A percentile compares a stretch with the other conserved stretches of the same genome.
Conservation (phyloP, 192 early-diverging fungal genomes). For the Backusella mclennaniae region DNA sequence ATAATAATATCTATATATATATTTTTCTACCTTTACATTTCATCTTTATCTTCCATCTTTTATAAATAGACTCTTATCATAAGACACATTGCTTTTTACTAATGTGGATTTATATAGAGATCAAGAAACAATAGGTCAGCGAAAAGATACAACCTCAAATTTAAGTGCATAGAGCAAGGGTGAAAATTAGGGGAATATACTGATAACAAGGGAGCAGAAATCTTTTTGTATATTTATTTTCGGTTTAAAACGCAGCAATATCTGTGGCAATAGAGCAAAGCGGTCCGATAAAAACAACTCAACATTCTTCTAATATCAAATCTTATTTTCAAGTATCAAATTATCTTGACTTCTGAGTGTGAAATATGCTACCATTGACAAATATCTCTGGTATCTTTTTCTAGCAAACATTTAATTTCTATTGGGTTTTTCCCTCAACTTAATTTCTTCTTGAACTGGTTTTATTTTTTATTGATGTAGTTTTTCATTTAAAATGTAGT, state of each 20-base stretch:
- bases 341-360: neutral
- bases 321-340: neutral
- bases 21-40: neutral
- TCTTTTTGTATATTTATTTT: neutral
- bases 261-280: neutral
- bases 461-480: neutral
- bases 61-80: constrained; percentile 1
- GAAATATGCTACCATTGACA: constrained; percentile 1
- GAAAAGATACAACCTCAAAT: neutral
- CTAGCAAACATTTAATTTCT: neutral
- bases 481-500: neutral
- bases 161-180: neutral
- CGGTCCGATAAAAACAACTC: neutral
- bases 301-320: neutral
- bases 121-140: neutral
- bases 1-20: neutral
- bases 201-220: neutral
- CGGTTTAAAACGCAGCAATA: constrained; percentile 1
- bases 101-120: neutral
- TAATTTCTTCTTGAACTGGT: neutral
- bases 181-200: constrained; percentile 1
- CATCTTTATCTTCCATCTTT: neutral
- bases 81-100: neutral
- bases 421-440: neutral
- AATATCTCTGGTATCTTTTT: neutral